Evolutionary conservation across 2,329 filamentous ascomycete genomes (phyloP).

Genomic region (Cercospora sp.): DNA sequence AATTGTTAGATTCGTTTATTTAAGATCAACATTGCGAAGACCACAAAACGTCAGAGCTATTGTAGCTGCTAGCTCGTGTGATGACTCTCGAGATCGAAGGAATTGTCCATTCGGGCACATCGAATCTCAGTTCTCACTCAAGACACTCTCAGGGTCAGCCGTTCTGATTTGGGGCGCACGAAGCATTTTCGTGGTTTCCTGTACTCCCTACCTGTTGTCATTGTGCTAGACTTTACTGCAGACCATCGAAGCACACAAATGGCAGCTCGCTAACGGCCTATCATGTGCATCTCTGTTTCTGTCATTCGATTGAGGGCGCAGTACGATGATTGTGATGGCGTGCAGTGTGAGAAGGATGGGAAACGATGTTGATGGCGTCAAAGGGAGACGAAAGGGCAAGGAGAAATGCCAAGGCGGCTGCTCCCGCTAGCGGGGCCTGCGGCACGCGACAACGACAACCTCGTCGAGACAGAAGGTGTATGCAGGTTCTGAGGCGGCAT

Average conservation of each 20-base stretch:
- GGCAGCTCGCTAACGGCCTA: too few relatives aligned
- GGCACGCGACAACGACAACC: constrained; percentile 1
- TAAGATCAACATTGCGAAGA: neutral
- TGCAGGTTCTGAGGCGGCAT: neutral
- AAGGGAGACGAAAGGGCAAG: neutral
- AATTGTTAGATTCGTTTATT: neutral
- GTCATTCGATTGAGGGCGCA: too few relatives aligned
- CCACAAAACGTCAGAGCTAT: neutral
- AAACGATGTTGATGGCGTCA: neutral
- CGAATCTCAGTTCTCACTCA: too few relatives aligned
- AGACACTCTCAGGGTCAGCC: too few relatives aligned
- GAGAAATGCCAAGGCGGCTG: neutral
- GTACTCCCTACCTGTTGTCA: too few relatives aligned
- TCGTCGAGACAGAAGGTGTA: neutral
- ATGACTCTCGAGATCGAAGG: neutral
- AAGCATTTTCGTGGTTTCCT: neutral
- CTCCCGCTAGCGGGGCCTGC: neutral
- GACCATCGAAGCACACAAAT: too few relatives aligned
- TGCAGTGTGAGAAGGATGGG: neutral
- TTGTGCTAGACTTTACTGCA: too few relatives aligned
- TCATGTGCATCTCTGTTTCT: too few relatives aligned
- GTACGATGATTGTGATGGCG: neutral
- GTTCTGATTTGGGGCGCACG: neutral
- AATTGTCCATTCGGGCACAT: neutral
- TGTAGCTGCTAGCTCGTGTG: neutral